Evolutionary conservation across 208 protist genomes (phyloP).

Genomic region (Strigomonas culicis): DNA sequence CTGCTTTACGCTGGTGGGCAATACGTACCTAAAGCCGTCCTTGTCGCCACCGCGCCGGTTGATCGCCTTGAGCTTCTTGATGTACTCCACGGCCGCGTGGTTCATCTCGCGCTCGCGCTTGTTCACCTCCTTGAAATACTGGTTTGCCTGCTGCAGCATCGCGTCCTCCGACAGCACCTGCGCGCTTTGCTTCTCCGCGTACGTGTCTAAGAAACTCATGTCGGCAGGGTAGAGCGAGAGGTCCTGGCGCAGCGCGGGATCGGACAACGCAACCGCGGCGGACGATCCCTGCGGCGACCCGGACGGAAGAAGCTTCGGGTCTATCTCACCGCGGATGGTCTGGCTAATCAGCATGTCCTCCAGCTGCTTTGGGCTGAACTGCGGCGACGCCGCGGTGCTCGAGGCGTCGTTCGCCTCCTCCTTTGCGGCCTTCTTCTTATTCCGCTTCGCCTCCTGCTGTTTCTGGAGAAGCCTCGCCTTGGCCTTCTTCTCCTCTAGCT

Average conservation of each 20-base stretch:
- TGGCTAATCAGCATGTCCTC: slow-evolving; percentile 48
- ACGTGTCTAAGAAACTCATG: slow-evolving; percentile 63
- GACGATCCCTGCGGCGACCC: too few species aligned
- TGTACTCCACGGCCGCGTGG: slow-evolving; percentile 44
- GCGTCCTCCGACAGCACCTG: slow-evolving; percentile 55
- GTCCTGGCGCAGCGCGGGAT: slow-evolving; percentile 19
- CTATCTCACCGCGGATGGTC: slow-evolving; percentile 44
- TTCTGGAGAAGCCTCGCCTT: not conserved
- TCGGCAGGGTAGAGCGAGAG: slow-evolving; percentile 37
- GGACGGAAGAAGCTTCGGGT: not conserved
- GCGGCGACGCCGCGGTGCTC: not conserved
- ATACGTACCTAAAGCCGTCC: slow-evolving; percentile 84
- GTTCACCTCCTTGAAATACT: slow-evolving; percentile 78
- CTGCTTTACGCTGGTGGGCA: slow-evolving; percentile 70
- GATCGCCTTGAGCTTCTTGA: slow-evolving; percentile 63
- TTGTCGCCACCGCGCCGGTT: slow-evolving; percentile 86
- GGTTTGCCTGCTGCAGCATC: slow-evolving; percentile 59
- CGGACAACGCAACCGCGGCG: not conserved
- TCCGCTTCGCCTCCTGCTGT: not conserved
- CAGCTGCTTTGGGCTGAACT: slow-evolving; percentile 12
- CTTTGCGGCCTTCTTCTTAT: not conserved
- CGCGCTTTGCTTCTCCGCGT: slow-evolving; percentile 61
- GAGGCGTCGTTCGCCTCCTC: not conserved
- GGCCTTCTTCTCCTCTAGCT: slow-evolving; percentile 12
- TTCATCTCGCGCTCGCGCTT: slow-evolving; percentile 51